These are phyloP conservation scores for Coprinellus aureogranulatus DNA, from an alignment of 768 basidiomycete genomes.

Conservation along the genomic window DNA sequence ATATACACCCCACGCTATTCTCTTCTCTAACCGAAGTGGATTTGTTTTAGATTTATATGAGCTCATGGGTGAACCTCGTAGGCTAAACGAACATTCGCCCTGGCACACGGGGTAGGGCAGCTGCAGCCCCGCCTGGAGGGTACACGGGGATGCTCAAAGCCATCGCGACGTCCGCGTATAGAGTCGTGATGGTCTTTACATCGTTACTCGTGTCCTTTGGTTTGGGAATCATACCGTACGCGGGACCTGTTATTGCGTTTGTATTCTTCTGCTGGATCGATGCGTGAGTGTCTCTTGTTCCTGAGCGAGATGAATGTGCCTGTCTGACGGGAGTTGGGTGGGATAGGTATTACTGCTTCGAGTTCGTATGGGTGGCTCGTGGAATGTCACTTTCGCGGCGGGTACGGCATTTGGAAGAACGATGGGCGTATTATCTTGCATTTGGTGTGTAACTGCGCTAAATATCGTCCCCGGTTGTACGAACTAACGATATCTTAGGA, in stretches of 20 bases:
- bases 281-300: constrained; percentile 57
- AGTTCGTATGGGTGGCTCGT: constrained; percentile 81
- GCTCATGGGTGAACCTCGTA: constrained; percentile 72
- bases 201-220: constrained; percentile 68
- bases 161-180: constrained; percentile 78
- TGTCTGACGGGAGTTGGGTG: constrained; percentile 1
- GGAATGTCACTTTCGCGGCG: constrained; percentile 67
- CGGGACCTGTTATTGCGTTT: constrained; percentile 62
- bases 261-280: constrained; percentile 84
- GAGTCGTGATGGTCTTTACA: constrained; percentile 77
- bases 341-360: constrained; percentile 85
- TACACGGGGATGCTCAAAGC: constrained; percentile 71
- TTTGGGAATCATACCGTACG: constrained; percentile 59
- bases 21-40: no score
- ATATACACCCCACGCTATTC: no score
- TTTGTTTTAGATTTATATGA: no score
- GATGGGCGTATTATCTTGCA: constrained; percentile 86
- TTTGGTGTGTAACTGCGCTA: constrained; percentile 56
- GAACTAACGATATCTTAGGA: constrained; percentile 39
- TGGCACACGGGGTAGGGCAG: constrained; percentile 69
- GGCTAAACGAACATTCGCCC: constrained; percentile 69
- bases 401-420: constrained; percentile 76
- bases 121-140: constrained; percentile 50
- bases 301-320: neutral
- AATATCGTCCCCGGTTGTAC: neutral